Evolutionary conservation across 768 basidiomycete genomes (phyloP).

Genomic region (Leccinum ochraceum): DNA sequence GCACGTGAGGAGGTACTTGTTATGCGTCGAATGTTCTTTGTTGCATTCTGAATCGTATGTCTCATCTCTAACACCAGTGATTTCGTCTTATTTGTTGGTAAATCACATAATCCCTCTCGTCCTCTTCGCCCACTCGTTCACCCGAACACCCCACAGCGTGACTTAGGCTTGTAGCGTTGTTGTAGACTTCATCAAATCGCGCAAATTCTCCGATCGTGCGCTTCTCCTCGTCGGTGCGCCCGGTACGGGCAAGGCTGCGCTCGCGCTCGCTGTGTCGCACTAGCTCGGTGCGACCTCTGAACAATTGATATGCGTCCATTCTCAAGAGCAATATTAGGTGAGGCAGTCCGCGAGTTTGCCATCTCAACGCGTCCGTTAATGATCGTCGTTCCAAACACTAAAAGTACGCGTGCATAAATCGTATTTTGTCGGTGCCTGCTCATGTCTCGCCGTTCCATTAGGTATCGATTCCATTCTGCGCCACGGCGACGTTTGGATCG

Average conservation of each 20-base stretch:
- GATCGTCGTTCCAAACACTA: constrained; percentile 31
- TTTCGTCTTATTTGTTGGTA: no score
- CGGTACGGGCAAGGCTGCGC: constrained; percentile 98
- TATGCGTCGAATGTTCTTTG: neutral
- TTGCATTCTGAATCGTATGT: neutral
- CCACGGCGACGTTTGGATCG: constrained; percentile 85
- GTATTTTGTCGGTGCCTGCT: constrained; percentile 3
- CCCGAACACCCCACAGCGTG: no score
- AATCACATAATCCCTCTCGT: neutral
- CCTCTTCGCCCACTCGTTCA: neutral
- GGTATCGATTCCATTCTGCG: constrained; percentile 87
- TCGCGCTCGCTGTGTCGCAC: constrained; percentile 91
- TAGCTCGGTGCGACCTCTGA: constrained; percentile 72
- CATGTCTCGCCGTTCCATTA: constrained; percentile 29
- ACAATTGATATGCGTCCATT: no score
- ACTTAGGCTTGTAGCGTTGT: constrained; percentile 86
- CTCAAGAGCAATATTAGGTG: constrained; percentile 13
- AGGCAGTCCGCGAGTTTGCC: constrained; percentile 30
- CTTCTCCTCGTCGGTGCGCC: constrained; percentile 92
- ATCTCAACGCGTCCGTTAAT: constrained; percentile 39
- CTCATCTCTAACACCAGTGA: no score
- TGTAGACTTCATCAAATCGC: constrained; percentile 86
- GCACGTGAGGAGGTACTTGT: constrained; percentile 76
- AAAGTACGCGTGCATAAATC: constrained; percentile 34
- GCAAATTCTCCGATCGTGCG: constrained; percentile 92